These are phyloP conservation scores for Zasmidium angulare DNA, from an alignment of 2,329 filamentous ascomycete genomes.

Conservation along the genomic window DNA sequence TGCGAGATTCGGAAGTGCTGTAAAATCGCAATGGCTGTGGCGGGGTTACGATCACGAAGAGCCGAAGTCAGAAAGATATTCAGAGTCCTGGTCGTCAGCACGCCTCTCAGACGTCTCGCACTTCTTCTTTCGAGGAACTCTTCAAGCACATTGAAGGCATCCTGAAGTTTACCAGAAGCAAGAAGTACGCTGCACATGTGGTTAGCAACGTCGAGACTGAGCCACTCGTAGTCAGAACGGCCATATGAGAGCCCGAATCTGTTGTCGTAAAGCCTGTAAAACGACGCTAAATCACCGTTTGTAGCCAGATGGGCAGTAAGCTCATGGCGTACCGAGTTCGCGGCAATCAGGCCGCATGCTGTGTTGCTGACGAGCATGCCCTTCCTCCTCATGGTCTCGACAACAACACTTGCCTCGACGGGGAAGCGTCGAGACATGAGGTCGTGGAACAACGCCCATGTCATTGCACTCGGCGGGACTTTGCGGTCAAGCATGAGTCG, in stretches of 20 bases:
- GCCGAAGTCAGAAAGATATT: slow-evolving; percentile 29
- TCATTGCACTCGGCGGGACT: slow-evolving; percentile 18
- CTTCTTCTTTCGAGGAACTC: slow-evolving; percentile 11
- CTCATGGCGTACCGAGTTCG: slow-evolving; percentile 14
- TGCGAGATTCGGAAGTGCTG: slow-evolving; percentile 17
- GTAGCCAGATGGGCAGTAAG: slow-evolving; percentile 17
- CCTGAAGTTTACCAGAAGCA: slow-evolving; percentile 18
- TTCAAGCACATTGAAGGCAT: slow-evolving; percentile 23
- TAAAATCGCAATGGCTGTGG: slow-evolving; percentile 19
- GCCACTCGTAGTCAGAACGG: slow-evolving; percentile 23
- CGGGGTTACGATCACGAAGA: slow-evolving; percentile 12
- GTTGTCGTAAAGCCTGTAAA: slow-evolving; percentile 22
- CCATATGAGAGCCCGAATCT: slow-evolving; percentile 5
- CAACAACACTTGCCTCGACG: slow-evolving; percentile 11
- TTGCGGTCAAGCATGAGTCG: slow-evolving; percentile 25
- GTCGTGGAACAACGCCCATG: slow-evolving; percentile 28
- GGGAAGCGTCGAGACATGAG: slow-evolving; percentile 21
- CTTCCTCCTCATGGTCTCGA: slow-evolving; percentile 24
- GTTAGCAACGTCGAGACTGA: slow-evolving; percentile 23
- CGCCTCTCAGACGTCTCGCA: background rate
- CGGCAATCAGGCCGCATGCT: slow-evolving; percentile 11
- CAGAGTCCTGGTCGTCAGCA: slow-evolving; percentile 16
- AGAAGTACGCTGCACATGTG: slow-evolving; percentile 26
- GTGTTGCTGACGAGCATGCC: slow-evolving; percentile 21
- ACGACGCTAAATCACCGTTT: slow-evolving; percentile 13